These are phyloP conservation scores for Ustilago xerochloae DNA, from an alignment of 1,284 basidiomycete genomes.

Conservation along the genomic window DNA sequence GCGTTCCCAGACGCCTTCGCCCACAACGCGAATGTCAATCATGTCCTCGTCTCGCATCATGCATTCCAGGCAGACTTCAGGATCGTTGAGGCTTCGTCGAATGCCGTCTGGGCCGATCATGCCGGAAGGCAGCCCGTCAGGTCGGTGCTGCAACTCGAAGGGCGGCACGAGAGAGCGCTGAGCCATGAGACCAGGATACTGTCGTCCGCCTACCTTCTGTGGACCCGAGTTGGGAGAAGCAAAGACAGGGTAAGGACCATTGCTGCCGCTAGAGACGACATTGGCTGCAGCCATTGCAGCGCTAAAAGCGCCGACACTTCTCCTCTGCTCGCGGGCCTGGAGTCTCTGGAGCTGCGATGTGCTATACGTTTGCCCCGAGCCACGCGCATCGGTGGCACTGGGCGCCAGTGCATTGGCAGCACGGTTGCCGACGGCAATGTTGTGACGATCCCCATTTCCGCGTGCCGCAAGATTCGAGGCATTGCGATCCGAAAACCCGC, in stretches of 20 bases:
- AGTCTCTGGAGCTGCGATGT: slow-evolving; percentile 62
- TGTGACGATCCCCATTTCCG: slow-evolving; percentile 15
- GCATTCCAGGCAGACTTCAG: slow-evolving; percentile 94
- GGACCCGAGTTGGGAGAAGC: slow-evolving; percentile 30
- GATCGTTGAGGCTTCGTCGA: slow-evolving; percentile 61
- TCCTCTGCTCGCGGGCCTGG: slow-evolving; percentile 56
- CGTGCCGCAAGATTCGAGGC: slow-evolving; percentile 5
- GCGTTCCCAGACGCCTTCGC: slow-evolving; percentile 88
- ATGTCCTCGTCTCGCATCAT: slow-evolving; percentile 99
- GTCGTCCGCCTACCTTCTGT: slow-evolving; percentile 43
- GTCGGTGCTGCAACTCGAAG: slow-evolving; percentile 66
- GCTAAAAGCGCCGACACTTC: slow-evolving; percentile 59
- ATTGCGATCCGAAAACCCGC: slow-evolving; percentile 18
- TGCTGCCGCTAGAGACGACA: slow-evolving; percentile 53
- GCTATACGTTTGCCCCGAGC: slow-evolving; percentile 35
- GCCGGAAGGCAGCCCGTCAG: slow-evolving; percentile 60
- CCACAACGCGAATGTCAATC: slow-evolving; percentile 90
- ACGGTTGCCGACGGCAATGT: slow-evolving; percentile 17
- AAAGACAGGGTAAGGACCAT: slow-evolving; percentile 63
- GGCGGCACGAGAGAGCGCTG: slow-evolving; percentile 65
- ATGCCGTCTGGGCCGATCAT: slow-evolving; percentile 62
- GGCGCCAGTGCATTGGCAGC: slow-evolving; percentile 6
- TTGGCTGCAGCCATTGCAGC: slow-evolving; percentile 56
- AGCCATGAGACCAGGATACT: slow-evolving; percentile 62
- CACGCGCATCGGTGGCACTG: slow-evolving; percentile 1